A percentile compares a stretch with the other conserved stretches of the same genome.
These are phyloP conservation scores for Saccharomycopsis vini DNA, from an alignment of 805 yeast species.

Conservation along the genomic window DNA sequence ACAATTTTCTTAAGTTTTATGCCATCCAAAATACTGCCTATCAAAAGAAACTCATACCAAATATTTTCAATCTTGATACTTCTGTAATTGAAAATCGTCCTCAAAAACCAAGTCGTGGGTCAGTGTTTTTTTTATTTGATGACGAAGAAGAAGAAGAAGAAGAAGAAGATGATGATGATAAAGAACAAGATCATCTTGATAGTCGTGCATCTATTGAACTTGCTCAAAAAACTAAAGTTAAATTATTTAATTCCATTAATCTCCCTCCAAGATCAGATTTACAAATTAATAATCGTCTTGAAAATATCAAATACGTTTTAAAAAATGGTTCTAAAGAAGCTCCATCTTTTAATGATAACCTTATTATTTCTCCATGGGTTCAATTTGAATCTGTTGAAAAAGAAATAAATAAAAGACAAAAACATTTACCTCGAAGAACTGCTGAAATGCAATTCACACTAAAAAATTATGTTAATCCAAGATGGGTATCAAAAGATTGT, in stretches of 20 bases:
- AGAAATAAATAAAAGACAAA: too few relatives aligned
- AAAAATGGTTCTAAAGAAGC: too few relatives aligned
- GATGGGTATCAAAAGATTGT: too few relatives aligned
- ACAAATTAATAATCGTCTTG: slow-evolving; percentile 6
- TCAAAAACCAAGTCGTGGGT: not conserved
- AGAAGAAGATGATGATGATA: slow-evolving; percentile 7
- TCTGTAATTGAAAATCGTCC: too few relatives aligned
- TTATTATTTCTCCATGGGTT: too few relatives aligned
- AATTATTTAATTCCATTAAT: slow-evolving; percentile 16
- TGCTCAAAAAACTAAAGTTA: slow-evolving; percentile 16
- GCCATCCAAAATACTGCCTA: slow-evolving; percentile 18
- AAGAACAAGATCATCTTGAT: slow-evolving; percentile 4
- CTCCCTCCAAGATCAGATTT: slow-evolving; percentile 16
- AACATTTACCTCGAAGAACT: too few relatives aligned
- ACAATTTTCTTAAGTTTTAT: slow-evolving; percentile 16
- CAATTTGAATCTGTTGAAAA: too few relatives aligned
- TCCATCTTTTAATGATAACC: too few relatives aligned
- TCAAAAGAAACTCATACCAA: slow-evolving; percentile 14
- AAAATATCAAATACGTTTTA: slow-evolving; percentile 8
- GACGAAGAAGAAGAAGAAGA: slow-evolving; percentile 5
- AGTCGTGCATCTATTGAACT: slow-evolving; percentile 5
- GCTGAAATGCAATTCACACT: too few relatives aligned
- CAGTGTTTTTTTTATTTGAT: not conserved
- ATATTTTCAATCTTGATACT: slow-evolving; percentile 13
- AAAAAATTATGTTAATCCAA: slow-evolving; percentile 40